These are phyloP conservation scores for Cystobasidium slooffiae DNA, from an alignment of 1,284 basidiomycete genomes.

Conservation along the genomic window DNA sequence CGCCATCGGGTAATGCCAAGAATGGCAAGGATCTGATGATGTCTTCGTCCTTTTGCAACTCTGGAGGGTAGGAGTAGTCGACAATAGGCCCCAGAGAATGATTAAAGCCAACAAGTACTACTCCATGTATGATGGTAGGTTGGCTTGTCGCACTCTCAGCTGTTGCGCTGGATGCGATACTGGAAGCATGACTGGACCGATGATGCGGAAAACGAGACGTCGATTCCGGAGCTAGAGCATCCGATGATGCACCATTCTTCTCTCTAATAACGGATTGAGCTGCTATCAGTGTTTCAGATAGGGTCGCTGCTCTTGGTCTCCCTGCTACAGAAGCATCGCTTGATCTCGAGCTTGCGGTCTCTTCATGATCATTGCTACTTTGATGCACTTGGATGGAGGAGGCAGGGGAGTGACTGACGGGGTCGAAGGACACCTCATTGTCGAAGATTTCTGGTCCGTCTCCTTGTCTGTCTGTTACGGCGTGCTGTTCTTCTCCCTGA, in stretches of 20 bases:
- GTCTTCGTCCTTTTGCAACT: slow-evolving; percentile 77
- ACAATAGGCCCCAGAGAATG: slow-evolving; percentile 77
- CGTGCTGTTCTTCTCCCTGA: too few relatives aligned
- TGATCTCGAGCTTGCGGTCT: neutral
- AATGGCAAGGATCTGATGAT: slow-evolving; percentile 85
- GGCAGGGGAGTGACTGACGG: too few relatives aligned
- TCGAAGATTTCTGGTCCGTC: too few relatives aligned
- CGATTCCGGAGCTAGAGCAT: neutral
- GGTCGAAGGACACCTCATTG: too few relatives aligned
- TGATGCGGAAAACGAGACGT: neutral
- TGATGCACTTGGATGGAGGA: too few relatives aligned
- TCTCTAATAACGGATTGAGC: neutral
- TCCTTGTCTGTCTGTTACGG: too few relatives aligned
- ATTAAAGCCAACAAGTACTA: slow-evolving; percentile 52
- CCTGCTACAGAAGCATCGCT: neutral
- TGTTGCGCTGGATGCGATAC: slow-evolving; percentile 6
- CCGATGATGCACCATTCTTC: neutral
- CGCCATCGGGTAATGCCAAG: slow-evolving; percentile 95
- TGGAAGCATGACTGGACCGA: slow-evolving; percentile 16
- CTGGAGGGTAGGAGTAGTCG: slow-evolving; percentile 69
- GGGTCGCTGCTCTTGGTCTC: neutral
- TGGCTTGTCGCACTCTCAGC: neutral
- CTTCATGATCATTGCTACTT: too few relatives aligned
- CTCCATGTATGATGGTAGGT: slow-evolving; percentile 32
- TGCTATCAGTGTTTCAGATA: slow-evolving; percentile 1